phyloP scores from a whole-genome alignment of 306 rosid species.

The Quercus parvula region DNA sequence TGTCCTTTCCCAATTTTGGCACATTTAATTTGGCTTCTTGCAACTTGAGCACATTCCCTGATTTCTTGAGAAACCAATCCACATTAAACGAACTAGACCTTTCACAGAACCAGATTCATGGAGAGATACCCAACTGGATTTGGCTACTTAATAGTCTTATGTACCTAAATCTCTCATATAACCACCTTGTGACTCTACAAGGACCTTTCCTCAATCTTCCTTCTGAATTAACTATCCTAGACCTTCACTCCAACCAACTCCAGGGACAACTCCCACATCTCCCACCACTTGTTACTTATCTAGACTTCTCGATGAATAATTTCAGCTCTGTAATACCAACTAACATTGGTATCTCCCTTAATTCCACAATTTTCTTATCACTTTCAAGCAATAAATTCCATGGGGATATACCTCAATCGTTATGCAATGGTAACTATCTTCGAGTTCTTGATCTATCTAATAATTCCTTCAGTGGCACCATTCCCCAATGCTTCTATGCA shows the following conservation, averaged over 20 bases:
- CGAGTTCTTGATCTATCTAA: no score
- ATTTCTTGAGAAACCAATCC: constrained; percentile 33
- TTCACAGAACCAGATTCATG: constrained; percentile 33
- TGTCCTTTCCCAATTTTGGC: background rate
- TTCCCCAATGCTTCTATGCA: no score
- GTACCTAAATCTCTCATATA: background rate
- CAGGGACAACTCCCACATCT: constrained; percentile 9
- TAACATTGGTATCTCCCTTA: background rate
- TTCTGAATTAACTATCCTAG: background rate
- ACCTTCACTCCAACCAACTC: constrained; percentile 37
- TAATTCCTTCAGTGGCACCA: no score
- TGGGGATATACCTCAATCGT: no score
- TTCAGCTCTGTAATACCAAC: constrained; percentile 9
- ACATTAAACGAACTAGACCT: constrained; percentile 14
- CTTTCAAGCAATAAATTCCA: no score
- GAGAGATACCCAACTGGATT: constrained; percentile 32
- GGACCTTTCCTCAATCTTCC: no score
- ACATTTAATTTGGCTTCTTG: constrained; percentile 34
- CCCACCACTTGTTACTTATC: background rate
- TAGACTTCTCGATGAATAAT: constrained; percentile 27
- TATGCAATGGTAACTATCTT: no score
- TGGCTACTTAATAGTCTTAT: background rate
- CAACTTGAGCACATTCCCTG: constrained; percentile 23
- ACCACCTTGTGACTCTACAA: background rate
- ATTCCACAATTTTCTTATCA: accelerated